A percentile compares a stretch with the other conserved stretches of the same genome.
Evolutionary conservation across 768 basidiomycete genomes (phyloP).

Genomic region (Leucocoprinus birnbaumii): DNA sequence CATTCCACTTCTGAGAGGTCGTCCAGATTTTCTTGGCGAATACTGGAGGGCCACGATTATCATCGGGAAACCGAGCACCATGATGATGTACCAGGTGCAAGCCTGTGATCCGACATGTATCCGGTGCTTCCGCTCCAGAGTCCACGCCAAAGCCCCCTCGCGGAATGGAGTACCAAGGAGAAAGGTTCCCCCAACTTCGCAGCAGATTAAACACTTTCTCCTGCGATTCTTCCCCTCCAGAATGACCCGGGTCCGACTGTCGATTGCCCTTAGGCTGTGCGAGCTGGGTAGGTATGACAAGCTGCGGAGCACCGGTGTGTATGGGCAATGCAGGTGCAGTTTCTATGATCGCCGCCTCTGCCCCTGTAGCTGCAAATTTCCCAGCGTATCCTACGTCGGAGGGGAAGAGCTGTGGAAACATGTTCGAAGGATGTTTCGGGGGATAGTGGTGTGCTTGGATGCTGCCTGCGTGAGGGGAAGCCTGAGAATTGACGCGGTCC

Average conservation of each 20-base stretch:
- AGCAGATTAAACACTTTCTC: constrained; percentile 59
- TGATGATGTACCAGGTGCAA: constrained; percentile 81
- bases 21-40: constrained; percentile 55
- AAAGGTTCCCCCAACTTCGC: constrained; percentile 80
- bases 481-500: not conserved
- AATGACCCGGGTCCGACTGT: no score
- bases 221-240: constrained; percentile 19
- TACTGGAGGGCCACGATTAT: constrained; percentile 59
- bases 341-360: constrained; percentile 66
- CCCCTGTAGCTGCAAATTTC: constrained; percentile 72
- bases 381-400: constrained; percentile 76
- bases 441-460: constrained; percentile 69
- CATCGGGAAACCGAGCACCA: constrained; percentile 72
- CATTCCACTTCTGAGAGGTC: constrained; percentile 57
- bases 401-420: constrained; percentile 70
- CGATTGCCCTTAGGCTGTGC: constrained; percentile 17
- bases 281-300: constrained; percentile 47
- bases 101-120: constrained; percentile 68
- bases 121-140: constrained; percentile 66
- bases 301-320: constrained; percentile 65
- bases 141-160: constrained; percentile 68
- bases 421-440: constrained; percentile 71
- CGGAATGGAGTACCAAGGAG: constrained; percentile 83
- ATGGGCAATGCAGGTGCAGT: constrained; percentile 80
- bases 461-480: constrained; percentile 69